These are phyloP conservation scores for Geranium rotundifolium DNA, from an alignment of 345 rosid species.

Conservation along the genomic window DNA sequence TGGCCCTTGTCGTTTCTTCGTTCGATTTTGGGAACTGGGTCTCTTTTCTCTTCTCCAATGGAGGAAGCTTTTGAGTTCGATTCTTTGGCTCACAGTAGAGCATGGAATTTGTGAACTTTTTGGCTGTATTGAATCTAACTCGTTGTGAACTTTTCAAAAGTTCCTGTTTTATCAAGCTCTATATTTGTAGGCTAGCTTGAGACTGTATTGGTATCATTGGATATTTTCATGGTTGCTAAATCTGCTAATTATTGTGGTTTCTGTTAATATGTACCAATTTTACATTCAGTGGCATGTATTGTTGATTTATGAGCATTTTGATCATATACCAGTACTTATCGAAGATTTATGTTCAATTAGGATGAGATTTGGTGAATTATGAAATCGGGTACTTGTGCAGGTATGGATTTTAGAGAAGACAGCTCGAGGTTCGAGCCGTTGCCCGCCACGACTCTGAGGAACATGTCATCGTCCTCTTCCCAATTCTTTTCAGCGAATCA, in stretches of 20 bases:
- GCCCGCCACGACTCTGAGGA: conserved; percentile 44
- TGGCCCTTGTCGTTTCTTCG: conserved; percentile 5
- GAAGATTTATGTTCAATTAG: conserved; percentile 5
- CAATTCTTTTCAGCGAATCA: conserved; percentile 89
- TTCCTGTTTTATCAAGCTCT: too few relatives aligned
- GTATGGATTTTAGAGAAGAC: conserved; percentile 63
- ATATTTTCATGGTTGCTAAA: background rate
- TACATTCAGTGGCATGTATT: background rate
- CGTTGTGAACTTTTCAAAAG: too few relatives aligned
- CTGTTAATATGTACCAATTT: background rate
- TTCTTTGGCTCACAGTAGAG: too few relatives aligned
- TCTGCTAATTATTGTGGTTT: background rate
- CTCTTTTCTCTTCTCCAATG: background rate
- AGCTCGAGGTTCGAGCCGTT: conserved; percentile 49
- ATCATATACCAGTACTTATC: background rate
- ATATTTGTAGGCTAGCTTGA: background rate
- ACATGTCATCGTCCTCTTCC: conserved; percentile 80
- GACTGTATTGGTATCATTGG: background rate
- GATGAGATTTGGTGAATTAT: conserved; percentile 21
- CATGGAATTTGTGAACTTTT: too few relatives aligned
- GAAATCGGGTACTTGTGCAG: conserved; percentile 13
- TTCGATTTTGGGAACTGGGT: conserved; percentile 10
- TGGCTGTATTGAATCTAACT: too few relatives aligned
- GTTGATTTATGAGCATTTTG: background rate
- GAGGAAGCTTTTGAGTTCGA: background rate